Evolutionary conservation across 2,329 filamentous ascomycete genomes (phyloP), one percentile per base, ranked within the genome.

Genomic region (Fusarium temperatum): DNA sequence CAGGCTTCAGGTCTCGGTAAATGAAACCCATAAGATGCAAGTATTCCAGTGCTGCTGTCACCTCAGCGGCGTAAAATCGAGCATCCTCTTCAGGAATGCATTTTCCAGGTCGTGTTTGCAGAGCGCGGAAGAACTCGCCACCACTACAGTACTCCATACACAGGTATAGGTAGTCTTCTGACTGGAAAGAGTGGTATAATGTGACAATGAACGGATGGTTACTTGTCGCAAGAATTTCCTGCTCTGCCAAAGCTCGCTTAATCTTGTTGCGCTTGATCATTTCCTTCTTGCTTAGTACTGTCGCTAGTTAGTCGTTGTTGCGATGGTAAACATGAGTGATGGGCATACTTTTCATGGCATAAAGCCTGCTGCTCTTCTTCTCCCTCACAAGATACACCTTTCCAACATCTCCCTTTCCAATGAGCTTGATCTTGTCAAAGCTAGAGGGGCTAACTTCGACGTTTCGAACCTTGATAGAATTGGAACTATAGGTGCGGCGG

Each of bases 201-300:
- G 96, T 99, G 72, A 99, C 96, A 81, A 99, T 99, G 83, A 99
- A 99, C 0, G 96, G 96, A 80, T 99, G 96, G 78, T 99, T 99
- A 87, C 96, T 98, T 47, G 96, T 99, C 14, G 96, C 96, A 61
- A 99, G 87, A 75, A 99, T 99, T 83, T 99, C 96, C 82, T 98
- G 96, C 84, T 99, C 96, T 42, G 96, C 96, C 77, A 99, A 88
- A 20, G 96, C 96, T 81, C 96, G 91, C 89, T 99, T 99, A 86
- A 99, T 99, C 89, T 99, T 99, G 88, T 99, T 99, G 66, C 96
- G 93, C 87, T 99, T 99, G 84, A 99, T 99, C 96, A 99, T 99
- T 84, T 99, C 96, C 87, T 98, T 98, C 85, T 99, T 99, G 88
- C 95, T 98, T 83, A 99, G 82, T 11, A 99, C 96, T 98, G 80